A percentile compares a stretch with the other conserved stretches of the same genome.
Conservation (phyloP, 805 yeast genomes). For the Saturnispora silvae region DNA sequence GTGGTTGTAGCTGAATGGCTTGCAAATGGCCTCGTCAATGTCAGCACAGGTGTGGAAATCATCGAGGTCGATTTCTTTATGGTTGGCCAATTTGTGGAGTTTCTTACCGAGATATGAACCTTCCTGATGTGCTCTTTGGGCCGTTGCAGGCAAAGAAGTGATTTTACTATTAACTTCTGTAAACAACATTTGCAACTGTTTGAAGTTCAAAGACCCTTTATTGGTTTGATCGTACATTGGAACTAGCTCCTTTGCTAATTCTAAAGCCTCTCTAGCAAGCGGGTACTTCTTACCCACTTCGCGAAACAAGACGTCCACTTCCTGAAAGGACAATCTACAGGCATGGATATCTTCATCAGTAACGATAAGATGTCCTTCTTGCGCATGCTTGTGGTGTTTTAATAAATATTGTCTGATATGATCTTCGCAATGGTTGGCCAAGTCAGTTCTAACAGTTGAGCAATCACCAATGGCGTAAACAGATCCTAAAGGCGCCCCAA, state of each 20-base stretch:
- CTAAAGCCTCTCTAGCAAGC: constrained; percentile 45
- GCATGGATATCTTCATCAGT: constrained; percentile 44
- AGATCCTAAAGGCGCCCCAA: constrained; percentile 57
- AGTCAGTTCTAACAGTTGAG: constrained; percentile 54
- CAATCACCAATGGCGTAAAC: constrained; percentile 63
- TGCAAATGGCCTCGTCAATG: constrained; percentile 31
- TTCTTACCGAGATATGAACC: constrained; percentile 70
- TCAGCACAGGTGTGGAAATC: constrained; percentile 31
- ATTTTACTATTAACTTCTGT: constrained; percentile 55
- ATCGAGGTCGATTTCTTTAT: constrained; percentile 40
- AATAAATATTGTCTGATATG: constrained; percentile 97
- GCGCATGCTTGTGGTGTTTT: constrained; percentile 52
- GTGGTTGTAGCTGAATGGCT: constrained; percentile 69
- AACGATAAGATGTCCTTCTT: constrained; percentile 27
- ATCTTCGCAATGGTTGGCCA: constrained; percentile 73
- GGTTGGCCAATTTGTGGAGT: constrained; percentile 51
- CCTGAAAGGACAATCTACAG: constrained; percentile 35
- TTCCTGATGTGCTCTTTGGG: constrained; percentile 94
- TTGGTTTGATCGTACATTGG: constrained; percentile 40
- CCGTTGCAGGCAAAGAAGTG: constrained; percentile 86
- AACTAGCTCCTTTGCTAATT: constrained; percentile 38
- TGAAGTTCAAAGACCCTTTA: constrained; percentile 41
- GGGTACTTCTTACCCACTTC: constrained; percentile 45
- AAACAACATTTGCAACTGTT: constrained; percentile 39
- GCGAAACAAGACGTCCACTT: constrained; percentile 37